Evolutionary conservation across 202 grass and related monocot species (phyloP).

Genomic region (Panicum virgatum): DNA sequence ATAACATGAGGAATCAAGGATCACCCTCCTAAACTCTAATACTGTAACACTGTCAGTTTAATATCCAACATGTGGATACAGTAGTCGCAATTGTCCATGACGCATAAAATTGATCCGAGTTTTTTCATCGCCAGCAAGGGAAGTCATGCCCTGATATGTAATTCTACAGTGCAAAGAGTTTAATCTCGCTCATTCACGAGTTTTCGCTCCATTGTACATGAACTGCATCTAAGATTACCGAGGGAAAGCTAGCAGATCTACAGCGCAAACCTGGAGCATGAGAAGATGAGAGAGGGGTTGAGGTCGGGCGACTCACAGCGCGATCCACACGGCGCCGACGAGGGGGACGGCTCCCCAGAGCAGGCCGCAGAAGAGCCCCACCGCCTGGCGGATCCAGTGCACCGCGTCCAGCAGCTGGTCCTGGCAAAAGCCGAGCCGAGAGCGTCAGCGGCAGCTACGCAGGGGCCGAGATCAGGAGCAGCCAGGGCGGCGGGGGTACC

Average conservation of each 20-base stretch:
- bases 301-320: slow-evolving; percentile 49
- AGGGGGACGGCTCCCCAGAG: slow-evolving; percentile 84
- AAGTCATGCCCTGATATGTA: not conserved
- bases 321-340: slow-evolving; percentile 88
- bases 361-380: slow-evolving; percentile 79
- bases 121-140: not conserved
- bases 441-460: not conserved
- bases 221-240: not conserved
- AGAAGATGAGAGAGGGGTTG: not conserved
- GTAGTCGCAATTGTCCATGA: not conserved
- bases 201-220: not conserved
- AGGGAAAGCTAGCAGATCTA: slow-evolving; percentile 10
- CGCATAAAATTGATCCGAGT: not conserved
- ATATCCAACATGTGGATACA: no score
- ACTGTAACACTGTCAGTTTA: not conserved
- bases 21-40: not conserved
- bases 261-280: not conserved
- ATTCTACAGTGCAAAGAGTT: not conserved
- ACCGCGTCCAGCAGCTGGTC: slow-evolving; percentile 85
- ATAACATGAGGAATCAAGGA: not conserved
- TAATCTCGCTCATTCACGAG: not conserved
- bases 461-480: not conserved
- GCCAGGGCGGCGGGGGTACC: slow-evolving; percentile 29
- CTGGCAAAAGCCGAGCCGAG: slow-evolving; percentile 25
- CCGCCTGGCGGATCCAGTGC: slow-evolving; percentile 94